Evolutionary conservation across 2,329 filamentous ascomycete genomes (phyloP), one percentile per base, ranked within the genome.

Genomic region (Pseudogymnoascus sp.): DNA sequence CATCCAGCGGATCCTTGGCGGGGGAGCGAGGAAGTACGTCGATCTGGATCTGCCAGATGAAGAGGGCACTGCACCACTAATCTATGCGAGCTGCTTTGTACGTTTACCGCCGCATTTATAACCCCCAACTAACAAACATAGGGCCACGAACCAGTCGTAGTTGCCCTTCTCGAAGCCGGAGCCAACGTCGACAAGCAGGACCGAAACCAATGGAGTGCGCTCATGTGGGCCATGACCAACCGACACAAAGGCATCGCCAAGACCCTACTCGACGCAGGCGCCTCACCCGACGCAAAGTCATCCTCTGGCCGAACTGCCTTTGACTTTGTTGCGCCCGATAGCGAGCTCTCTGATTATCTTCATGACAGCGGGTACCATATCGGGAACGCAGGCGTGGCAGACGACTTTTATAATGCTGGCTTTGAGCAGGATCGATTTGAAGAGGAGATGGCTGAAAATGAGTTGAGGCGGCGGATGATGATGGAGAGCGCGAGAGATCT

Each of bases 141-240:
- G 88, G 90, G 94, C 39, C 94, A 99, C 73, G 90, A 95, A 74
- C 83, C 87, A 54, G 92, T 96, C 3, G 94, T 97, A 24, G 83
- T 88, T 63, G 85, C 88, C 37, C 82, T 99, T 59, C 84, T 99
- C 60, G 84, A 91, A 63, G 90, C 91, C 8, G 92, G 93, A 24
- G 93, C 88, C 39, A 84, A 91, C 69, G 92, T 97, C 60, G 92
- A 99, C 76, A 88, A 88, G 69, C 93, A 97, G 74, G 94, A 99
- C 72, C 89, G 88, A 65, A 97, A 97, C 72, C 88, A 95, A 71
- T 99, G 94, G 94, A 97, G 90, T 70, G 90, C 94, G 11, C 80
- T 99, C 64, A 99, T 99, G 92, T 99, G 94, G 94, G 93, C 94
- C 58, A 97, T 97, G 90, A 99, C 94, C 61, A 99, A 99, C 74